Percentiles rank a stretch among this genome's conserved stretches.
Evolutionary conservation across 2,329 filamentous ascomycete species (phyloP).

Genomic region (Ophiostoma sp.): DNA sequence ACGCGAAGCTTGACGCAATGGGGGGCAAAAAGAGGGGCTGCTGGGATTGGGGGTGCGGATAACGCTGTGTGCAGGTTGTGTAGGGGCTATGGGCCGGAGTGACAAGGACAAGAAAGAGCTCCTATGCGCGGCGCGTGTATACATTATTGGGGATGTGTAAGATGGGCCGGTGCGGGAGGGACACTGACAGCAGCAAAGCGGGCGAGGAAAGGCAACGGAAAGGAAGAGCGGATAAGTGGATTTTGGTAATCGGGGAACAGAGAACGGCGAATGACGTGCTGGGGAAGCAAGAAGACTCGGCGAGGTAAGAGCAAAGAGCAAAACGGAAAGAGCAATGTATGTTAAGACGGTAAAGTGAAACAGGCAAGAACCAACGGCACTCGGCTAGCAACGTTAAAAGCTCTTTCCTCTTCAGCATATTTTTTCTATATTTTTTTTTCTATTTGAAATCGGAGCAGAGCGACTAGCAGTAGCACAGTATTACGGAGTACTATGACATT

Average conservation of each 20-base stretch:
- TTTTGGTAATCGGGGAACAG: not conserved
- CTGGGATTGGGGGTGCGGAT: slow-evolving; percentile 6
- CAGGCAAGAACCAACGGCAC: not conserved
- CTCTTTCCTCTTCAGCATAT: slow-evolving; percentile 1
- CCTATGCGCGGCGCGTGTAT: slow-evolving; percentile 3
- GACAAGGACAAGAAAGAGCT: not conserved
- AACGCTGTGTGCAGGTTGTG: not conserved
- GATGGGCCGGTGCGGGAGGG: not conserved
- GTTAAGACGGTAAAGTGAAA: not conserved
- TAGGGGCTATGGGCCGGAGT: not conserved
- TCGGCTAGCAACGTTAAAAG: not conserved
- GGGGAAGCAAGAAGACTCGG: not conserved
- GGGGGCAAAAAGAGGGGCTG: slow-evolving; percentile 24
- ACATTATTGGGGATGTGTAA: slow-evolving; percentile 5
- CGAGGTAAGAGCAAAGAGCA: not conserved
- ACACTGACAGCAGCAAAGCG: not conserved
- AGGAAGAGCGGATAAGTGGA: not conserved
- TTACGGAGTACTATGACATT: not conserved
- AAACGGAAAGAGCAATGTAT: not conserved
- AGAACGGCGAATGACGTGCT: slow-evolving; percentile 5
- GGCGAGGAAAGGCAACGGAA: not conserved
- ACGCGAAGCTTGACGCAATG: slow-evolving; percentile 19
- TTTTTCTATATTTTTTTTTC: not conserved
- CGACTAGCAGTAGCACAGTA: not conserved
- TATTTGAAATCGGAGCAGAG: not conserved